Base-by-base conservation (phyloP, 192 early-diverging fungal species). In the Martensiomyces pterosporus region DNA sequence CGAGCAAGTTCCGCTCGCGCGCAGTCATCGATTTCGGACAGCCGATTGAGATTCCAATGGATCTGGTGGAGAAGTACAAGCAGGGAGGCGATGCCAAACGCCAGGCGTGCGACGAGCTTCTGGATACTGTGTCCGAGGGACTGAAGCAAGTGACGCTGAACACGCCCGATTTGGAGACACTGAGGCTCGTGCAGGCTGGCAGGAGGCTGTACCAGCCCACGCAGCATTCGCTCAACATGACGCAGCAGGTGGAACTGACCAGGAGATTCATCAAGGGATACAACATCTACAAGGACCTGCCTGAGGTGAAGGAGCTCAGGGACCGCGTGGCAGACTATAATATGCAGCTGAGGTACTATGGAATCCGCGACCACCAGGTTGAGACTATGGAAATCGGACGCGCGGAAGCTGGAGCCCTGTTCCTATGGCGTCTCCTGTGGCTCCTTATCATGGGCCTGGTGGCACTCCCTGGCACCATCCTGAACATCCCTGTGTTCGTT, bases 11-110 rank as follows among this genome's bases (percentile, higher is more conserved):
- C 83, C 84, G 97, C 43, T 94, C 91, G 8, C 86, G 93, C 44
- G 93, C 94, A n/a, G 94, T 97, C 27, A 82, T 97, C 29, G 94
- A 99, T 66, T 99, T 92, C 79, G 93, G 97, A 26, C 80, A 90
- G 32, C 91, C 92, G 0, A 86, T 99, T 48, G 78, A 82, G 10
- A 79, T 99, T 5, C 66, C 85, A 10, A 51, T 64, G 5, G 87
- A 92, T 52, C 66, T 90, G 3, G 87, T 99, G n/a, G 81, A 83
- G 22, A 79, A 85, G 58, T 99, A 88, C 72, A 84, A 76, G 42
- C 55, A 64, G 25, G 94, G 94, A 44, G 97, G 97, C 8, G 49
- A 62, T 0, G 82, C 88, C 2, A 93, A 91, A 65, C 78, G 94
- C 27, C 66, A 86, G 16, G 92, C 97, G 2, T 87, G 88, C 55